These are phyloP conservation scores for Trypanosoma cruzi DNA, from an alignment of 208 protist species.

Conservation along the genomic window DNA sequence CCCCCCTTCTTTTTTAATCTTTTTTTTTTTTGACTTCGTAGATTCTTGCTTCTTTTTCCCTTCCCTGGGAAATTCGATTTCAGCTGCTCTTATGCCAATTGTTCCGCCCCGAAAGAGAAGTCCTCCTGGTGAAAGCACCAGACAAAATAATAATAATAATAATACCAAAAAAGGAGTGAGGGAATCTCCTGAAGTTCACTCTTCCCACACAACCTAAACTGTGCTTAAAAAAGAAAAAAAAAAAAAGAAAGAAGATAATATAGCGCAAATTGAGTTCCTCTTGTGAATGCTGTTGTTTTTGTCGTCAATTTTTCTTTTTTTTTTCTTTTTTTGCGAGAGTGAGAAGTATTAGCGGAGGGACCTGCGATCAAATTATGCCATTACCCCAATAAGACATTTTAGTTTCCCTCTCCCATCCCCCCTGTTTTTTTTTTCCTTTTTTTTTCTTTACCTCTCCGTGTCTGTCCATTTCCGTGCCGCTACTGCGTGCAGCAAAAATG, in stretches of 20 bases:
- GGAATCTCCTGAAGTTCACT: background rate
- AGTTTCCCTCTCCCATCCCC: too few relatives aligned
- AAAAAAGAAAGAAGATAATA: slow-evolving; percentile 5
- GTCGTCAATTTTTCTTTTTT: background rate
- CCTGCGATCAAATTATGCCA: background rate
- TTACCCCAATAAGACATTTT: too few relatives aligned
- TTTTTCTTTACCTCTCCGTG: too few relatives aligned
- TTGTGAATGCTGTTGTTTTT: background rate
- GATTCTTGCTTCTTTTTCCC: background rate
- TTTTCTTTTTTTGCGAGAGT: too few relatives aligned
- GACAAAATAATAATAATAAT: background rate
- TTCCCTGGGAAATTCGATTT: background rate
- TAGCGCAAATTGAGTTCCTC: background rate
- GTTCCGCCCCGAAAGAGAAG: background rate
- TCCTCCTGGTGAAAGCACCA: background rate
- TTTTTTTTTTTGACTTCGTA: background rate
- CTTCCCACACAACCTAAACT: background rate
- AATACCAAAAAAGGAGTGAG: background rate
- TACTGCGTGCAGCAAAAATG: too few relatives aligned
- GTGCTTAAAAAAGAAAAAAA: background rate
- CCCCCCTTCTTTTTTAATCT: background rate
- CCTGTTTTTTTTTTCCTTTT: too few relatives aligned
- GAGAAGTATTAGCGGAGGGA: background rate
- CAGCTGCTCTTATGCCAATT: background rate
- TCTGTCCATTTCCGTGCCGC: too few relatives aligned